These are phyloP conservation scores for Silybum marianum DNA, from an alignment of 129 eudicot species.

Conservation along the genomic window DNA sequence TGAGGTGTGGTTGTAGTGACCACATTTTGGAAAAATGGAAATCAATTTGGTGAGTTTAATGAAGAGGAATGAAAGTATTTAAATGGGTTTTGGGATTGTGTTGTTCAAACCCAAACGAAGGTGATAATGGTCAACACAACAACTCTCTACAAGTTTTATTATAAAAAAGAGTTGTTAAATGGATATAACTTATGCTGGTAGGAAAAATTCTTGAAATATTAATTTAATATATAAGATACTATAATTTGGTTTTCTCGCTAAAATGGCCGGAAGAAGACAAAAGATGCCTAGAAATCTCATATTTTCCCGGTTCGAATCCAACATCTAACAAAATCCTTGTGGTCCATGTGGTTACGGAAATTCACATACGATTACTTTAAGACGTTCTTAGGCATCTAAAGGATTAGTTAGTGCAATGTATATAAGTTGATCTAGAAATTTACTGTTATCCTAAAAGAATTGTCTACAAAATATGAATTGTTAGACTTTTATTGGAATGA, in stretches of 20 bases:
- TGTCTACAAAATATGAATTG: constrained; percentile 8
- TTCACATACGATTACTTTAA: background rate
- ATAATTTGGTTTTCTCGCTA: background rate
- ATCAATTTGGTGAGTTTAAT: constrained; percentile 15
- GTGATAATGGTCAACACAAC: constrained; percentile 17
- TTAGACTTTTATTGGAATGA: constrained; percentile 15
- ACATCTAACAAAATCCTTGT: no score
- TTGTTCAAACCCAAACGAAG: constrained; percentile 16
- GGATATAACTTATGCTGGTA: background rate
- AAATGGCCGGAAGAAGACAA: background rate
- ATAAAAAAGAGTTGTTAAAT: background rate
- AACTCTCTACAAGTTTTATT: constrained; percentile 13
- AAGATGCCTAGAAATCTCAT: background rate
- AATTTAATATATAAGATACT: background rate
- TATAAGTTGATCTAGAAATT: background rate
- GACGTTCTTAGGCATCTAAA: no score
- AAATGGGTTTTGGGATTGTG: constrained; percentile 26
- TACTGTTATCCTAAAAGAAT: background rate
- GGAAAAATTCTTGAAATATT: background rate
- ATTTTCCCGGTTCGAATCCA: background rate
- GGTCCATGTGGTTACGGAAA: background rate
- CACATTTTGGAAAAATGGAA: constrained; percentile 24
- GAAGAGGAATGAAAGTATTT: constrained; percentile 33
- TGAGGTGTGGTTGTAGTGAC: constrained; percentile 7
- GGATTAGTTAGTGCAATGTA: background rate